Conservation (phyloP, 352 stramenopile species). For the Globisporangium alternatum region DNA sequence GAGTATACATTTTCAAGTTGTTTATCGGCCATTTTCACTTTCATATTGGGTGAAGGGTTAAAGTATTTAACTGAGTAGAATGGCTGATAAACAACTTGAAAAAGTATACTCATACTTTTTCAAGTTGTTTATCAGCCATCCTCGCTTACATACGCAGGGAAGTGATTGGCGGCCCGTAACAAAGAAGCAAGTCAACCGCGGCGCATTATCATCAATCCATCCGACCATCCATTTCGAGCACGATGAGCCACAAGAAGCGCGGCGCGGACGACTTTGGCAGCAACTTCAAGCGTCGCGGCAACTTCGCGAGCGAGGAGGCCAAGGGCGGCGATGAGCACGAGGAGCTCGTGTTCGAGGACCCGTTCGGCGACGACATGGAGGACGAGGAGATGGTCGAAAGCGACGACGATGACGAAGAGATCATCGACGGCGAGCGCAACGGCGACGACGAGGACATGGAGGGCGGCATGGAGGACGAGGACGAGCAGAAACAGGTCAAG, state of each 20-base stretch:
- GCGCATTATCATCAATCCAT: constrained; percentile 12
- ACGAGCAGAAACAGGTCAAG: constrained; percentile 56
- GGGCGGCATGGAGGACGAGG: constrained; percentile 57
- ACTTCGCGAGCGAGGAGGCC: constrained; percentile 23
- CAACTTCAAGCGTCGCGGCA: constrained; percentile 55
- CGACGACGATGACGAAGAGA: constrained; percentile 71
- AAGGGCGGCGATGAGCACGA: constrained; percentile 39
- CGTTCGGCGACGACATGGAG: constrained; percentile 87
- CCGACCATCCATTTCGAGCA: constrained; percentile 7
- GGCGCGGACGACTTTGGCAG: constrained; percentile 37
- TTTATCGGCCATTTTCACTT: no score
- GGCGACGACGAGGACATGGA: constrained; percentile 52
- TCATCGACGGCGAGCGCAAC: constrained; percentile 41
- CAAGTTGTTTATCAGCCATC: no score
- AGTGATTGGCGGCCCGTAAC: no score
- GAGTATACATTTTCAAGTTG: no score
- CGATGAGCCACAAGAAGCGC: constrained; percentile 81
- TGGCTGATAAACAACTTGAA: no score
- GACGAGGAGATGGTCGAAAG: constrained; percentile 90
- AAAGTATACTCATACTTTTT: no score
- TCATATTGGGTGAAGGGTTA: no score
- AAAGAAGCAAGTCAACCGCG: constrained; percentile 2
- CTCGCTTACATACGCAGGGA: no score
- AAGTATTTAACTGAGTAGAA: no score
- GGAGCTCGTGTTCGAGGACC: constrained; percentile 86